These are phyloP conservation scores for Thelephora aurantiotincta DNA, from an alignment of 768 basidiomycete genomes.

Conservation along the genomic window DNA sequence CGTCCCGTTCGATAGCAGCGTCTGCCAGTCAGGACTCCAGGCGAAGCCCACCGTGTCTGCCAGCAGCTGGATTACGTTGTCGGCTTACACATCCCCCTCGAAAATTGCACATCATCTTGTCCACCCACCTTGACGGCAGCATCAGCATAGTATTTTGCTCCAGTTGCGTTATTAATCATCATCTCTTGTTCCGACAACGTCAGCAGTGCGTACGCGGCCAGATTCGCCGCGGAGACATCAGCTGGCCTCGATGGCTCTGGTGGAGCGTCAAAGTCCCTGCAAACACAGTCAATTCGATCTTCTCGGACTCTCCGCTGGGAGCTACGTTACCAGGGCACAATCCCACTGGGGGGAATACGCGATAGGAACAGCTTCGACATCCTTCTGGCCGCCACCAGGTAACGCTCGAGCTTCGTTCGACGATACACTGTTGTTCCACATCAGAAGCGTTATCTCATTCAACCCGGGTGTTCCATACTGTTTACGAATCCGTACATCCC, in stretches of 20 bases:
- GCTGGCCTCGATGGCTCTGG: conserved; percentile 40
- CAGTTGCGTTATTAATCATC: conserved; percentile 17
- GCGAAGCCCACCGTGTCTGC: conserved; percentile 33
- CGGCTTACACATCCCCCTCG: background rate
- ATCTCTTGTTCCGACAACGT: conserved; percentile 32
- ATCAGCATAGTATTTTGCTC: conserved; percentile 26
- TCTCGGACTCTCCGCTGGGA: background rate
- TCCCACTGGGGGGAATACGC: conserved; percentile 42
- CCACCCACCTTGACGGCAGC: conserved; percentile 32
- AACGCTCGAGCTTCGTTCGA: conserved; percentile 32
- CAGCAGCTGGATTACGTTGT: conserved; percentile 23
- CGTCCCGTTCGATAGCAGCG: conserved; percentile 51
- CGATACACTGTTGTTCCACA: conserved; percentile 34
- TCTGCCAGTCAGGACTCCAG: conserved; percentile 49
- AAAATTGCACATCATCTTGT: background rate
- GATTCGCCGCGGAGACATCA: conserved; percentile 57
- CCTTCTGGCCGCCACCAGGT: conserved; percentile 44
- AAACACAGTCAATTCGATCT: background rate
- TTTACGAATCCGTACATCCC: conserved; percentile 57
- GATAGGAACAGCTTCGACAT: conserved; percentile 46
- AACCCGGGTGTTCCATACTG: conserved; percentile 27
- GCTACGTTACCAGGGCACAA: conserved; percentile 48
- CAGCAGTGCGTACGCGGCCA: conserved; percentile 45
- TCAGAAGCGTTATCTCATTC: background rate
- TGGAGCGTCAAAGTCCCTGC: conserved; percentile 66